Percentiles rank a stretch among this genome's conserved stretches.
These are phyloP conservation scores for Fusarium kyushuense DNA, from an alignment of 2,329 filamentous ascomycete genomes.

Conservation along the genomic window DNA sequence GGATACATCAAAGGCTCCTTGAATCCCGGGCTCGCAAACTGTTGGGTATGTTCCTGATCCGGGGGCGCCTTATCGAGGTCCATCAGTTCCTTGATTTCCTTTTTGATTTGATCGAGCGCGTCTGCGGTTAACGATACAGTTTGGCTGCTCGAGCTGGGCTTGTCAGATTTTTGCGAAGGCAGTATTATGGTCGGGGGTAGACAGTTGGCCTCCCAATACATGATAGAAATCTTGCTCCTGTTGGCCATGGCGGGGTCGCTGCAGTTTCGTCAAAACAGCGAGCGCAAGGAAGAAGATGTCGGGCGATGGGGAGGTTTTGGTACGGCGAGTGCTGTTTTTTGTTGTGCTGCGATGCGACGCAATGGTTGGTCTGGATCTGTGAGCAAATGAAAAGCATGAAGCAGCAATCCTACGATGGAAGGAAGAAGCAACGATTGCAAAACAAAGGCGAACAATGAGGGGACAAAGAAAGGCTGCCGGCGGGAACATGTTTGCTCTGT, in stretches of 20 bases:
- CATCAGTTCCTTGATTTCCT: not conserved
- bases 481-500: not conserved
- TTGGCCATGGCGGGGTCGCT: not conserved
- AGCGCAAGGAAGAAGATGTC: not conserved
- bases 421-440: not conserved
- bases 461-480: not conserved
- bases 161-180: not conserved
- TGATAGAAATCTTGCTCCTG: not conserved
- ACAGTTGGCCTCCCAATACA: not conserved
- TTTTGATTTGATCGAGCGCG: not conserved
- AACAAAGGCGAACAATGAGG: not conserved
- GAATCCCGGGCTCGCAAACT: not conserved
- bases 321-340: not conserved
- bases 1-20: not conserved
- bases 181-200: not conserved
- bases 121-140: not conserved
- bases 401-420: not conserved
- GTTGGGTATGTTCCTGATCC: not conserved
- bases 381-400: not conserved
- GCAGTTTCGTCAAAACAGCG: too few relatives aligned
- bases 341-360: not conserved
- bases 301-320: too few relatives aligned
- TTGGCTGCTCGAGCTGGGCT: not conserved
- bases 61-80: not conserved
- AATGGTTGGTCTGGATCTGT: not conserved